Conservation (phyloP, 2,329 filamentous ascomycete genomes). For the Paecilomyces dactylethromorphus region DNA sequence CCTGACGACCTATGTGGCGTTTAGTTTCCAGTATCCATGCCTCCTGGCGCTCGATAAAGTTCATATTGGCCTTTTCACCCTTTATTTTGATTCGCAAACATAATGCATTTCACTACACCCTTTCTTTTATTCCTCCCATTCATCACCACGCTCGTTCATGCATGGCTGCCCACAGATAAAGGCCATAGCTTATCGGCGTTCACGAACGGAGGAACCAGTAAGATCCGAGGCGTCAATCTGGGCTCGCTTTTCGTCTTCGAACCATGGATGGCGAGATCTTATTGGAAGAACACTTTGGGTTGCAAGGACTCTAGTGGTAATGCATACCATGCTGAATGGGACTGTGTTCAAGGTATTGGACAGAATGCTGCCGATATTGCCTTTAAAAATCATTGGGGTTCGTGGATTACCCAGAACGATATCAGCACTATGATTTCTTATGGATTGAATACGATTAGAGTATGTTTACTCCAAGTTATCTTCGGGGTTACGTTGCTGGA, state of each 20-base stretch:
- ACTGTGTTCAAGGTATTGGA: slow-evolving; percentile 41
- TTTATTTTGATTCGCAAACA: not conserved
- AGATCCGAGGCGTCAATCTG: slow-evolving; percentile 47
- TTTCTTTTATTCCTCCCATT: not conserved
- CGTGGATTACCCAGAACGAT: slow-evolving; percentile 39
- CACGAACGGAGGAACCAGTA: slow-evolving; percentile 9
- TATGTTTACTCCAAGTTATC: slow-evolving; percentile 32
- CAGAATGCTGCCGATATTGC: slow-evolving; percentile 35
- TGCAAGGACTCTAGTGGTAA: slow-evolving; percentile 21
- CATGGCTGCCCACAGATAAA: not conserved
- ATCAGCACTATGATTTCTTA: slow-evolving; percentile 39
- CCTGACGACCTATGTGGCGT: not conserved
- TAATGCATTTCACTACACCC: not conserved
- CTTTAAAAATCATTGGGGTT: slow-evolving; percentile 43
- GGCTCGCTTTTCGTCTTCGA: slow-evolving; percentile 44
- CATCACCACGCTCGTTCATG: not conserved
- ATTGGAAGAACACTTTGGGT: slow-evolving; percentile 38
- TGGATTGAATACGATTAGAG: slow-evolving; percentile 44
- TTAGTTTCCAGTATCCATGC: not conserved
- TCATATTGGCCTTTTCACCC: not conserved
- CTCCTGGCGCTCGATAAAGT: not conserved
- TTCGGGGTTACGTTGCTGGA: not conserved
- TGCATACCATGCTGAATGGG: slow-evolving; percentile 39
- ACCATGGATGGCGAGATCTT: slow-evolving; percentile 41
- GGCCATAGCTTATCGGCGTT: not conserved